Conservation (phyloP, 192 early-diverging fungal genomes). For the Coemansia aciculifera region DNA sequence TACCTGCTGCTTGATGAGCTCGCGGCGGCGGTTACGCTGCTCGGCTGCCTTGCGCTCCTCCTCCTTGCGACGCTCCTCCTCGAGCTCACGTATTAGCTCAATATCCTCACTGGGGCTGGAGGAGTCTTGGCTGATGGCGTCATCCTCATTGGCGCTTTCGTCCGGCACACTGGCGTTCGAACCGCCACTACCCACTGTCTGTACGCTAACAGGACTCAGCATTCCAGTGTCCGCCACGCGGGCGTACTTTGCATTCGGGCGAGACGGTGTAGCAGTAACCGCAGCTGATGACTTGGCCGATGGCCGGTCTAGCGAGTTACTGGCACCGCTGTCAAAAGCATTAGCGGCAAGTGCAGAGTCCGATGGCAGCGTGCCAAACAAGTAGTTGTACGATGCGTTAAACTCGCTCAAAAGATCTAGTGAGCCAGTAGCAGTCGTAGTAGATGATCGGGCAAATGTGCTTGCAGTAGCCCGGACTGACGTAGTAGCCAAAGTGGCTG, state of each 20-base stretch:
- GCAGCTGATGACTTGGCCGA: neutral
- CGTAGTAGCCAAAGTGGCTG: constrained; percentile 5
- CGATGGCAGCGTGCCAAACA: constrained; percentile 41
- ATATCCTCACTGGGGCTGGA: constrained; percentile 4
- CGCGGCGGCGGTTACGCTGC: constrained; percentile 47
- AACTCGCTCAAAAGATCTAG: constrained; percentile 44
- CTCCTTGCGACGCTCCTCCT: constrained; percentile 48
- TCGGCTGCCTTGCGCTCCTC: constrained; percentile 53
- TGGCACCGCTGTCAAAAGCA: neutral
- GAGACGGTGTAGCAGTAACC: neutral
- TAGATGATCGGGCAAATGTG: neutral
- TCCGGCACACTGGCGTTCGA: neutral
- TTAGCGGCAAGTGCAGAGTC: constrained; percentile 11
- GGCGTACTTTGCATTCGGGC: neutral
- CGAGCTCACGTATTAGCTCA: constrained; percentile 12
- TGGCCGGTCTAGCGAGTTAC: neutral
- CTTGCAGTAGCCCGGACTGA: constrained; percentile 12
- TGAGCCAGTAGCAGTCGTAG: neutral
- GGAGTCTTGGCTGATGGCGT: neutral
- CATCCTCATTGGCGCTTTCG: constrained; percentile 13
- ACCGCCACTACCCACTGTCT: constrained; percentile 10
- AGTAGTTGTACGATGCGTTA: constrained; percentile 43
- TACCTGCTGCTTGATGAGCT: constrained; percentile 54
- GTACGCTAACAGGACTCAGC: constrained; percentile 33
- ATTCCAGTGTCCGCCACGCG: constrained; percentile 13